These are phyloP conservation scores for Anthracocystis setariae DNA, from an alignment of 1,284 basidiomycete genomes.

Conservation along the genomic window DNA sequence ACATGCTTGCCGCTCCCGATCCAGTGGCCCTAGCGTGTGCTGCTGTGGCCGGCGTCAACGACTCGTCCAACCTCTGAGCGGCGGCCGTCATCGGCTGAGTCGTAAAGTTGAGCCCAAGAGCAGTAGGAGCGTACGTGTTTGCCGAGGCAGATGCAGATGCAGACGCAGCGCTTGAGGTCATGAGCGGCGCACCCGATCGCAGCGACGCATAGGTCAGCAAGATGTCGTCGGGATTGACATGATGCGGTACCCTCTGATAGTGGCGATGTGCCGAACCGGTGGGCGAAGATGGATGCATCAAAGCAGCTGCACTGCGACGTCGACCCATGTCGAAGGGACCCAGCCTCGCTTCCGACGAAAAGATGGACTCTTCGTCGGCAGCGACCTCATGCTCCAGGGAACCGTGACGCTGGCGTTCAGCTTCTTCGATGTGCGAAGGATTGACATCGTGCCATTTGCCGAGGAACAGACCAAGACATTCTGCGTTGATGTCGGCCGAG, in stretches of 20 bases:
- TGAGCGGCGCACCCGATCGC: conserved; percentile 46
- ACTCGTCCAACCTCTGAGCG: conserved; percentile 30
- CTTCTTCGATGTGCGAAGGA: conserved; percentile 37
- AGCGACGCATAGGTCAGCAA: conserved; percentile 48
- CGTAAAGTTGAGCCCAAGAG: conserved; percentile 12
- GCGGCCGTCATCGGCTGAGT: conserved; percentile 32
- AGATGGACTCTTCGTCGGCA: conserved; percentile 38
- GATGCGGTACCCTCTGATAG: conserved; percentile 33
- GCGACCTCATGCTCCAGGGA: conserved; percentile 16
- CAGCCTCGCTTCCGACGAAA: conserved; percentile 32
- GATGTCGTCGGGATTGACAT: conserved; percentile 50
- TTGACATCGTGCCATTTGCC: conserved; percentile 53
- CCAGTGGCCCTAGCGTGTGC: not conserved
- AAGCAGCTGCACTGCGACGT: conserved; percentile 23
- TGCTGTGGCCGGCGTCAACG: not conserved
- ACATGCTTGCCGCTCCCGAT: conserved; percentile 14
- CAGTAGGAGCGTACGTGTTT: conserved; percentile 11
- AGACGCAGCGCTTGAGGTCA: conserved; percentile 14
- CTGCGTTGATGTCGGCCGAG: conserved; percentile 76
- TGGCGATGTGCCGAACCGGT: conserved; percentile 28
- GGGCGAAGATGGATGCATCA: conserved; percentile 33
- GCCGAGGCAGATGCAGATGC: conserved; percentile 15
- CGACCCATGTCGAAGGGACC: conserved; percentile 37
- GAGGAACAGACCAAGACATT: conserved; percentile 71
- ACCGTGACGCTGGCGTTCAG: conserved; percentile 30